These are phyloP conservation scores for Epichloe festucae DNA, from an alignment of 2,329 filamentous ascomycete species.

Conservation along the genomic window DNA sequence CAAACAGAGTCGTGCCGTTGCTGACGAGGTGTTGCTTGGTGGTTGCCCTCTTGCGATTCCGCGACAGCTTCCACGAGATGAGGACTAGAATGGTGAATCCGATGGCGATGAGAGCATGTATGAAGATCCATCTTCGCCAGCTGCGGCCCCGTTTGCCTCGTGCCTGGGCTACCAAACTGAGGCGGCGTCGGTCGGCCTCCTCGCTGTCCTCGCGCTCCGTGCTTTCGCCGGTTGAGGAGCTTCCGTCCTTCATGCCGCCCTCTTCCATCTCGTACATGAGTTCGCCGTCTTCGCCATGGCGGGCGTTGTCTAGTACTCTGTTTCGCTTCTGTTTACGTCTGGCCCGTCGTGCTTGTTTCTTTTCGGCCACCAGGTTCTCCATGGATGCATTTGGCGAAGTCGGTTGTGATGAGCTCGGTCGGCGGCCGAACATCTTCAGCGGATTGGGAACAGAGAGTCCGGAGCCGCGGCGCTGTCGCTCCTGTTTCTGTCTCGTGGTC, in stretches of 20 bases:
- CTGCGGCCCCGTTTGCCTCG: conserved; percentile 36
- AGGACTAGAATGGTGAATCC: conserved; percentile 44
- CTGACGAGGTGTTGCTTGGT: conserved; percentile 30
- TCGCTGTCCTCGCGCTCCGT: conserved; percentile 48
- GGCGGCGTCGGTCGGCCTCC: conserved; percentile 39
- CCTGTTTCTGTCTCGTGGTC: conserved; percentile 34
- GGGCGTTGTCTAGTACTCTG: conserved; percentile 37
- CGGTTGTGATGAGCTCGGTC: conserved; percentile 21
- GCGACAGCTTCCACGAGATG: conserved; percentile 45
- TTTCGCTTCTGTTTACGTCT: conserved; percentile 41
- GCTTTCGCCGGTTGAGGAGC: conserved; percentile 45
- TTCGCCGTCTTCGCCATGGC: conserved; percentile 55
- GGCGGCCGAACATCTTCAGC: conserved; percentile 29
- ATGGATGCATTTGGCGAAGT: conserved; percentile 29
- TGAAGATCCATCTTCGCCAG: conserved; percentile 41
- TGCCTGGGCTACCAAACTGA: conserved; percentile 34
- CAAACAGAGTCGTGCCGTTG: conserved; percentile 84
- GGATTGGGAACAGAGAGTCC: conserved; percentile 38
- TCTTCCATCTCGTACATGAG: conserved; percentile 89
- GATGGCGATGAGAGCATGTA: conserved; percentile 37
- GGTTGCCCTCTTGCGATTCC: conserved; percentile 25
- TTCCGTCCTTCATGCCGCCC: conserved; percentile 56
- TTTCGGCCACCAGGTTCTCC: conserved; percentile 36
- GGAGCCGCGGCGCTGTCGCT: conserved; percentile 37
- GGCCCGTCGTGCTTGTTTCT: conserved; percentile 33